Conservation (phyloP, 768 basidiomycete genomes). For the Kwoniella sp. region DNA sequence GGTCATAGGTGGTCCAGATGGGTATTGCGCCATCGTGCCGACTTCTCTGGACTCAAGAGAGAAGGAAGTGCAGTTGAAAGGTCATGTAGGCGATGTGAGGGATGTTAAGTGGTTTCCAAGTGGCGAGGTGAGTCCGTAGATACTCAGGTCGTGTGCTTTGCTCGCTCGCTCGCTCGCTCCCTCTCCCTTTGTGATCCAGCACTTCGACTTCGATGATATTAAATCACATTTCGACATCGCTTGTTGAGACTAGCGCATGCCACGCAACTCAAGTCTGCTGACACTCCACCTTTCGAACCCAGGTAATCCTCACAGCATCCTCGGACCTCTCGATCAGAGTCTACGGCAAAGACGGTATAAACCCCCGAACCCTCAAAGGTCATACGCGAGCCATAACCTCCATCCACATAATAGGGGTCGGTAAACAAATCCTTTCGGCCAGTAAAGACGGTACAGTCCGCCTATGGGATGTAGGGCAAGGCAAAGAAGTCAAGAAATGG, state of each 20-base stretch:
- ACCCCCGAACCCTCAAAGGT: conserved; percentile 67
- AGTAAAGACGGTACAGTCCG: conserved; percentile 70
- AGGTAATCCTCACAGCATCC: conserved; percentile 70
- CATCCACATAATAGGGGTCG: conserved; percentile 66
- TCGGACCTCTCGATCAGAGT: conserved; percentile 70
- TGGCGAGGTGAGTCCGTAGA: conserved; percentile 42
- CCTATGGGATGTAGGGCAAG: conserved; percentile 71
- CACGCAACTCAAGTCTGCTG: no score
- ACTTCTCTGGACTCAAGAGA: conserved; percentile 16
- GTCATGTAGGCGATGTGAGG: conserved; percentile 57
- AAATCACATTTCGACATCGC: background rate
- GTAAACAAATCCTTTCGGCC: conserved; percentile 68
- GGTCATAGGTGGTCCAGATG: conserved; percentile 53
- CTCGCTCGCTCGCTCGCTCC: no score
- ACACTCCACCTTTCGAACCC: no score
- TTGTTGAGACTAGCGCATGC: background rate
- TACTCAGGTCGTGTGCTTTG: background rate
- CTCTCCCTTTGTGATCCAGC: no score
- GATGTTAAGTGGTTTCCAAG: conserved; percentile 54
- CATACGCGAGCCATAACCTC: conserved; percentile 70
- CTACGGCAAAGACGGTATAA: conserved; percentile 61
- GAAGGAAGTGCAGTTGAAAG: conserved; percentile 43
- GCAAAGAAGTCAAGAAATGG: conserved; percentile 61
- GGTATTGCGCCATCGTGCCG: conserved; percentile 44
- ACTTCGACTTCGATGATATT: background rate